A percentile compares a stretch with the other conserved stretches of the same genome.
phyloP scores from a whole-genome alignment of 139 green algal genomes.

The Micromonas commoda region DNA sequence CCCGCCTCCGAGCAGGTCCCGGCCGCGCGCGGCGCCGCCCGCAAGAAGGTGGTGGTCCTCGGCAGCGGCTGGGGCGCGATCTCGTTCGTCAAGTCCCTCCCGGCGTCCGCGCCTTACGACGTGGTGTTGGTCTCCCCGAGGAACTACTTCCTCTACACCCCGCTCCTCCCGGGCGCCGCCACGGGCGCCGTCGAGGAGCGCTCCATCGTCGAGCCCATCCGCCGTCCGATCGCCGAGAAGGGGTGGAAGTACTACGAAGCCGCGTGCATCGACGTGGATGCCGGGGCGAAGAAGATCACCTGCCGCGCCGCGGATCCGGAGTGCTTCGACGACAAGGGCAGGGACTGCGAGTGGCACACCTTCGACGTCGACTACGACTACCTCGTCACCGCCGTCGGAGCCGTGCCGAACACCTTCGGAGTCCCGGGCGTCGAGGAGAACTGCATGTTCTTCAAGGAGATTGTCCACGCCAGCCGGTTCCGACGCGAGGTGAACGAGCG shows the following conservation, averaged over 20 bases:
- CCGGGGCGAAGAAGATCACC: slow-evolving; percentile 45
- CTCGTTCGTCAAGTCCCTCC: slow-evolving; percentile 65
- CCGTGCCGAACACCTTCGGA: slow-evolving; percentile 68
- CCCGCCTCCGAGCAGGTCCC: background rate
- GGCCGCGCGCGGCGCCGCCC: background rate
- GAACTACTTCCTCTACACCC: slow-evolving; percentile 98
- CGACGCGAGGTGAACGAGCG: slow-evolving; percentile 30
- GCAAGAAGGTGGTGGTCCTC: slow-evolving; percentile 65
- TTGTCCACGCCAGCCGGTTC: slow-evolving; percentile 46
- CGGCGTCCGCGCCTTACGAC: slow-evolving; percentile 51
- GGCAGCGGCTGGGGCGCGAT: slow-evolving; percentile 81
- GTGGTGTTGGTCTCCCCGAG: slow-evolving; percentile 71
- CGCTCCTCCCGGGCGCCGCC: slow-evolving; percentile 80
- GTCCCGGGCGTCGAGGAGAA: slow-evolving; percentile 65
- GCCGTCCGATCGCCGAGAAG: slow-evolving; percentile 28
- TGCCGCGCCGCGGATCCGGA: slow-evolving; percentile 5
- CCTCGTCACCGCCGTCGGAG: slow-evolving; percentile 65
- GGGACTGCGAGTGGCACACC: slow-evolving; percentile 30
- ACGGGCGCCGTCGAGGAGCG: slow-evolving; percentile 84
- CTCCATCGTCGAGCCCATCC: slow-evolving; percentile 88
- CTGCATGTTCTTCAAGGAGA: slow-evolving; percentile 74
- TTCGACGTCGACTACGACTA: slow-evolving; percentile 67
- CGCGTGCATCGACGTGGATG: slow-evolving; percentile 66
- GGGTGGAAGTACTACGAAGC: slow-evolving; percentile 72
- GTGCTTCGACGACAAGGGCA: background rate